These are phyloP conservation scores for Tylopilus plumbeoviolaceoides DNA, from an alignment of 768 basidiomycete species.

Conservation along the genomic window DNA sequence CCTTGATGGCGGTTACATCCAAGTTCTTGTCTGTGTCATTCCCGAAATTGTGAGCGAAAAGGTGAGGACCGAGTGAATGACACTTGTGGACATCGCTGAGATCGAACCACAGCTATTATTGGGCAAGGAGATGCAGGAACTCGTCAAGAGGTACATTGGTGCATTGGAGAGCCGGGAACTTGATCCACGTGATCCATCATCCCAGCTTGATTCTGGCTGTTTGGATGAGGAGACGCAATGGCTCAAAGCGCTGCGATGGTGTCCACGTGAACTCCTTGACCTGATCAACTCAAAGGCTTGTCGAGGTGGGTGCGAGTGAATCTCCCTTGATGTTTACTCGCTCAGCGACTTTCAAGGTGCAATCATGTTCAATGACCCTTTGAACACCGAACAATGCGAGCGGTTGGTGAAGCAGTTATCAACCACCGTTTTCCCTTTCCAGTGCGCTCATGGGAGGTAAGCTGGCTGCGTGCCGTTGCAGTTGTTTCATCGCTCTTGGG, in stretches of 20 bases:
- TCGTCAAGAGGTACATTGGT: slow-evolving; percentile 70
- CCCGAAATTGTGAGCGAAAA: slow-evolving; percentile 74
- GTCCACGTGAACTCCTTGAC: slow-evolving; percentile 78
- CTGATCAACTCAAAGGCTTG: slow-evolving; percentile 95
- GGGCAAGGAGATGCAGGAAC: slow-evolving; percentile 68
- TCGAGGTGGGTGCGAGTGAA: slow-evolving; percentile 53
- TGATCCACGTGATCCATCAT: slow-evolving; percentile 14
- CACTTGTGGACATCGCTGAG: slow-evolving; percentile 6
- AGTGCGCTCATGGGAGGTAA: slow-evolving; percentile 93
- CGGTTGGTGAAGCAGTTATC: slow-evolving; percentile 65
- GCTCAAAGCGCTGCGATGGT: slow-evolving; percentile 73
- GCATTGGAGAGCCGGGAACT: slow-evolving; percentile 50
- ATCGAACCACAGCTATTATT: slow-evolving; percentile 46
- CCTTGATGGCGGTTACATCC: slow-evolving; percentile 44
- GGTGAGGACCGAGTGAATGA: slow-evolving; percentile 29
- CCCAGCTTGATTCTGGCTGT: slow-evolving; percentile 8
- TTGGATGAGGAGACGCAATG: slow-evolving; percentile 38
- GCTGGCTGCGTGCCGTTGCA: not conserved
- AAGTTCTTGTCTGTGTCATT: slow-evolving; percentile 58
- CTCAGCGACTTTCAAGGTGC: slow-evolving; percentile 55
- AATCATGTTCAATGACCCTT: slow-evolving; percentile 92
- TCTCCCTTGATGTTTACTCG: not conserved
- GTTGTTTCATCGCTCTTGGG: not conserved
- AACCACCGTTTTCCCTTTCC: slow-evolving; percentile 80
- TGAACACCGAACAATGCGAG: slow-evolving; percentile 65